A percentile compares a stretch with the other conserved stretches of the same genome.
Conservation (phyloP, 495 filamentous ascomycete genomes). For the Delitschia confertaspora region DNA sequence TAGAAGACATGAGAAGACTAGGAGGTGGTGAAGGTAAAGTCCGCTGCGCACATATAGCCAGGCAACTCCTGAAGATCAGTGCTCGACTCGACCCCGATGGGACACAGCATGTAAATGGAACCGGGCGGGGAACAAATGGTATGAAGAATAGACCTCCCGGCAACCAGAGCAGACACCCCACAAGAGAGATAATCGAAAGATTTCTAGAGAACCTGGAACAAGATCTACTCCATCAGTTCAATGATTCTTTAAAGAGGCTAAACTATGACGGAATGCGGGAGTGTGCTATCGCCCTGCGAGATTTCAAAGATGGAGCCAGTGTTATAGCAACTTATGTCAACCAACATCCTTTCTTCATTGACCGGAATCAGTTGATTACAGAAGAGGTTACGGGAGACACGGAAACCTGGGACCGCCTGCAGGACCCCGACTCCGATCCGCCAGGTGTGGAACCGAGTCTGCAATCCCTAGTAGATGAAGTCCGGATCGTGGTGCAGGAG, state of each 20-base stretch:
- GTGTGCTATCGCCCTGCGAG: conserved; percentile 84
- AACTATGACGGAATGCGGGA: conserved; percentile 86
- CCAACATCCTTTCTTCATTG: conserved; percentile 98
- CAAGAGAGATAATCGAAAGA: conserved; percentile 87
- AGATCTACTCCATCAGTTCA: conserved; percentile 90
- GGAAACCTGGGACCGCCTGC: conserved; percentile 74
- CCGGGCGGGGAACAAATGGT: conserved; percentile 25
- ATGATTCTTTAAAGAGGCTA: conserved; percentile 85
- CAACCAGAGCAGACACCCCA: conserved; percentile 51
- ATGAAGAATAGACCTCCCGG: conserved; percentile 37
- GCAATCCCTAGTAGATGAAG: conserved; percentile 85
- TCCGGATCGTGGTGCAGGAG: conserved; percentile 90
- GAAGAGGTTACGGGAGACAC: conserved; percentile 80
- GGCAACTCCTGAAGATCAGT: conserved; percentile 80
- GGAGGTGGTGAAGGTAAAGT: conserved; percentile 80
- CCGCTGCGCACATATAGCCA: conserved; percentile 78
- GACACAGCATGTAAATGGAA: conserved; percentile 54
- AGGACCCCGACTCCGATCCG: conserved; percentile 86
- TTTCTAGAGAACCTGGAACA: conserved; percentile 95
- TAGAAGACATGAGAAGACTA: conserved; percentile 71
- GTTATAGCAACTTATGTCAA: conserved; percentile 95
- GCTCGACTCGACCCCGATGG: conserved; percentile 68
- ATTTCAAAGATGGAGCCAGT: conserved; percentile 91
- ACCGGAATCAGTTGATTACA: conserved; percentile 76
- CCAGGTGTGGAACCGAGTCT: conserved; percentile 86